These are phyloP conservation scores for Neurospora sp. DNA, from an alignment of 495 filamentous ascomycete species.

Conservation along the genomic window DNA sequence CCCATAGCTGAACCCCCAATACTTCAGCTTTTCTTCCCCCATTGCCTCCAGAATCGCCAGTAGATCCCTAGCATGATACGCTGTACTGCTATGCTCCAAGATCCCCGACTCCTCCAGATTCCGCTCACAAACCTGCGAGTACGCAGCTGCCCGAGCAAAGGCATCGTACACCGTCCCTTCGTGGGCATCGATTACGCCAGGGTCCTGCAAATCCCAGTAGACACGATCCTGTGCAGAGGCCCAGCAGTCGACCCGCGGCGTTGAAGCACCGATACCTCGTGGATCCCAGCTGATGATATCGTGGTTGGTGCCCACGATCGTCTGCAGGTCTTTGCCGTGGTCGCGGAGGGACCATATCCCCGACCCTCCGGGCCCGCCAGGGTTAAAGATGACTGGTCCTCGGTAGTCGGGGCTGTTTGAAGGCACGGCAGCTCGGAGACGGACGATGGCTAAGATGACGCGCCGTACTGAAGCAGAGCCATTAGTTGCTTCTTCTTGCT, in stretches of 20 bases:
- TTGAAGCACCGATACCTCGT: conserved; percentile 34
- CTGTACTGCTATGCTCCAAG: conserved; percentile 28
- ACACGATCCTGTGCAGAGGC: conserved; percentile 19
- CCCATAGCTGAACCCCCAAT: conserved; percentile 48
- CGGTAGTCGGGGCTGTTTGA: conserved; percentile 20
- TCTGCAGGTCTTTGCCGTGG: conserved; percentile 30
- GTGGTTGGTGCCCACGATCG: conserved; percentile 36
- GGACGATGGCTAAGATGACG: conserved; percentile 34
- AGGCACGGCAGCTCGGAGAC: conserved; percentile 28
- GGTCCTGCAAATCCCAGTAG: conserved; percentile 28
- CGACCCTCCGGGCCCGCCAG: conserved; percentile 42
- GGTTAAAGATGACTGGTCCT: conserved; percentile 45
- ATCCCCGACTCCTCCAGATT: conserved; percentile 17
- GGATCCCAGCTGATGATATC: conserved; percentile 44
- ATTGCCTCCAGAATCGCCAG: conserved; percentile 28
- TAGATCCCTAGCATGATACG: conserved; percentile 33
- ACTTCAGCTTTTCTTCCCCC: conserved; percentile 34
- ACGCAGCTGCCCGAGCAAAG: conserved; percentile 27
- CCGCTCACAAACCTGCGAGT: conserved; percentile 26
- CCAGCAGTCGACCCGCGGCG: conserved; percentile 37
- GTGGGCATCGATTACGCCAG: conserved; percentile 30
- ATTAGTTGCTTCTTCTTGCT: not conserved
- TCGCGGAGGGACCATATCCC: conserved; percentile 31
- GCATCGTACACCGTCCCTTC: conserved; percentile 30
- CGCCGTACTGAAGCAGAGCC: not conserved